These are phyloP conservation scores for Lepidium aucheri DNA, from an alignment of 345 rosid genomes.

Conservation along the genomic window DNA sequence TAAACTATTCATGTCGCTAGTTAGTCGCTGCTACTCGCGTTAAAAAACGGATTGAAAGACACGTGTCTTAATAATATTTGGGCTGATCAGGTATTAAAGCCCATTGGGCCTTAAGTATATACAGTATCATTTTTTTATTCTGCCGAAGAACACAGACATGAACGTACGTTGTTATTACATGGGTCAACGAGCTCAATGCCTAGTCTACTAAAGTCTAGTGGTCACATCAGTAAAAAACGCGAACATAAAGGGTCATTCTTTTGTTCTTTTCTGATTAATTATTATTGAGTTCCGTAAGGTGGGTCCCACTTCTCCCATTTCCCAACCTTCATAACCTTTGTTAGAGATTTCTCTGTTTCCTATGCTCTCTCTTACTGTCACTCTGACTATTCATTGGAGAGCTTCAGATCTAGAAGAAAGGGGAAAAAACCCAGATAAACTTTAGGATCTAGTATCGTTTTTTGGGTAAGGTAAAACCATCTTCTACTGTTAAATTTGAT, in stretches of 20 bases:
- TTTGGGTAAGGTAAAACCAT: not conserved
- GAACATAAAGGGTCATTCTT: not conserved
- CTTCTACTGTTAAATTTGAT: not conserved
- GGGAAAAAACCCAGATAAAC: conserved; percentile 4
- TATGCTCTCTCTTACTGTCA: conserved; percentile 17
- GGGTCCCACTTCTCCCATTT: conserved; percentile 17
- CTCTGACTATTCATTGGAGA: conserved; percentile 2
- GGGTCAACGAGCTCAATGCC: not conserved
- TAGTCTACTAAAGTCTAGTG: too few relatives aligned
- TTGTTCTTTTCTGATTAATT: not conserved
- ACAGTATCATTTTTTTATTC: not conserved
- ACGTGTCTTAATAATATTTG: not conserved
- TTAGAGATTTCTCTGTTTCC: conserved; percentile 21
- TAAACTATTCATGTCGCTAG: conserved; percentile 11
- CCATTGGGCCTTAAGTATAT: not conserved
- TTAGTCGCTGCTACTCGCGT: not conserved
- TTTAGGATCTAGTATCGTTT: not conserved
- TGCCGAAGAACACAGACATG: not conserved
- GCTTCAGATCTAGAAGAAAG: conserved; percentile 41
- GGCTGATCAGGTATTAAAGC: not conserved
- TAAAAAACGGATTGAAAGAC: not conserved
- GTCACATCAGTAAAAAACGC: conserved; percentile 23
- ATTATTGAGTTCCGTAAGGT: conserved; percentile 11
- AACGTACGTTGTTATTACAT: not conserved
- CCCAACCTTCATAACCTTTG: conserved; percentile 9